phyloP scores from a whole-genome alignment of 2,329 filamentous ascomycete species.

The Cladosporium sp. region DNA sequence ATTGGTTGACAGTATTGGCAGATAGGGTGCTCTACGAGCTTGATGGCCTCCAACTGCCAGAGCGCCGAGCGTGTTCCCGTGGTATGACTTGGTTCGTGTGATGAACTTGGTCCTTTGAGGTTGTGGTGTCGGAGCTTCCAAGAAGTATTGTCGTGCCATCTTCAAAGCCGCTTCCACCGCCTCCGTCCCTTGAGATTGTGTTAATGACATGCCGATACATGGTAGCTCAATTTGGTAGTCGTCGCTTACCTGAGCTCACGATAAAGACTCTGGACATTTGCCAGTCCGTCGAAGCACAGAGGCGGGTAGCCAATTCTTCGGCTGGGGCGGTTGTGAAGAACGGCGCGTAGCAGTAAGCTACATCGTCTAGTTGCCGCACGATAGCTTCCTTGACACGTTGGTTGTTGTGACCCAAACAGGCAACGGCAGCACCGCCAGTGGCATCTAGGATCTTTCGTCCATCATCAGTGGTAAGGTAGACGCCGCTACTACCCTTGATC shows the following conservation, averaged over 20 bases:
- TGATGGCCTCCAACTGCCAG: conserved; percentile 61
- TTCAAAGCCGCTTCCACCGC: conserved; percentile 64
- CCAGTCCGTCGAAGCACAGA: conserved; percentile 46
- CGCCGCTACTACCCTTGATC: background rate
- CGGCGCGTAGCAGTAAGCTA: conserved; percentile 55
- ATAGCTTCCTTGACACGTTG: conserved; percentile 54
- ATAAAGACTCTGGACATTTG: conserved; percentile 53
- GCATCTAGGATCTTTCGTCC: conserved; percentile 63
- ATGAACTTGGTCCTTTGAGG: conserved; percentile 56
- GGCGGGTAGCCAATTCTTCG: conserved; percentile 47
- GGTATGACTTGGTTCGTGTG: conserved; percentile 60
- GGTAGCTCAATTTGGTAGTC: conserved; percentile 44
- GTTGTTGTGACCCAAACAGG: conserved; percentile 59
- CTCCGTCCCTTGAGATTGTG: conserved; percentile 49
- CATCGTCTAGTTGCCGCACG: conserved; percentile 51
- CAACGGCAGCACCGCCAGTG: conserved; percentile 67
- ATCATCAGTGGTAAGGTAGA: background rate
- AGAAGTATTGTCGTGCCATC: conserved; percentile 59
- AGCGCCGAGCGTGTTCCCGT: conserved; percentile 63
- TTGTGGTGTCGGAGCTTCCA: conserved; percentile 49
- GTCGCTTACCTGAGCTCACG: conserved; percentile 56
- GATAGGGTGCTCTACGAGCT: conserved; percentile 55
- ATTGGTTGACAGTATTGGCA: conserved; percentile 47
- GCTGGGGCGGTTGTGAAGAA: conserved; percentile 53
- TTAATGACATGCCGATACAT: background rate